A percentile compares a stretch with the other conserved stretches of the same genome.
These are phyloP conservation scores for Populus deltoides DNA, from an alignment of 345 rosid species.

Conservation along the genomic window DNA sequence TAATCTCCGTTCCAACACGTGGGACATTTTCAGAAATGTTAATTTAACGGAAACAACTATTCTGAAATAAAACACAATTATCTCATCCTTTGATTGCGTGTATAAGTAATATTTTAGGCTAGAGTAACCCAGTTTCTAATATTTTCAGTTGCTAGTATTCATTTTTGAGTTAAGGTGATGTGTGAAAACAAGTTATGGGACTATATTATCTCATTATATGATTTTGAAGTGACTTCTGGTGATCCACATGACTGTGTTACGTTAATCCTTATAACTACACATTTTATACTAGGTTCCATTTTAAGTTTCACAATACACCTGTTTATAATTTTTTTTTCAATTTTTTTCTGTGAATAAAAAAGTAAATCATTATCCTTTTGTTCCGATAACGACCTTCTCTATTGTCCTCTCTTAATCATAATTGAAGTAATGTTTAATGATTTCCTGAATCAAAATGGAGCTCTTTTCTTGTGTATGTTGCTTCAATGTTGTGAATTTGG, in stretches of 20 bases:
- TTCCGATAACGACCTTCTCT: neutral
- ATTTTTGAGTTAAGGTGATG: neutral
- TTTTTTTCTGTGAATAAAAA: neutral
- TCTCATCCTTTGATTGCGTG: neutral
- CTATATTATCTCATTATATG: neutral
- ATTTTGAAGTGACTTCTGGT: neutral
- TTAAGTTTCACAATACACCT: neutral
- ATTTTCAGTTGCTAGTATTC: neutral
- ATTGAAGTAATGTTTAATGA: neutral
- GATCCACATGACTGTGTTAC: neutral
- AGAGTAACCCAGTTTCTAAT: neutral
- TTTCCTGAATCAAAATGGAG: neutral
- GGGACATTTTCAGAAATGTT: neutral
- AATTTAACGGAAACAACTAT: neutral
- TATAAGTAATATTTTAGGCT: neutral
- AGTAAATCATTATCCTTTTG: neutral
- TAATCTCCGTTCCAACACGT: neutral
- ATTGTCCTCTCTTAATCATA: neutral
- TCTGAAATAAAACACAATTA: neutral
- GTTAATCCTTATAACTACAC: neutral
- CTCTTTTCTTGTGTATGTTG: neutral
- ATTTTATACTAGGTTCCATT: neutral
- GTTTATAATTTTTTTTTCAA: neutral
- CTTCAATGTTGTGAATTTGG: conserved; percentile 17
- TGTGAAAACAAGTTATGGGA: neutral